A percentile compares a stretch with the other conserved stretches of the same genome.
Evolutionary conservation across 2,329 filamentous ascomycete species (phyloP).

Genomic region (Xylaria sp.): DNA sequence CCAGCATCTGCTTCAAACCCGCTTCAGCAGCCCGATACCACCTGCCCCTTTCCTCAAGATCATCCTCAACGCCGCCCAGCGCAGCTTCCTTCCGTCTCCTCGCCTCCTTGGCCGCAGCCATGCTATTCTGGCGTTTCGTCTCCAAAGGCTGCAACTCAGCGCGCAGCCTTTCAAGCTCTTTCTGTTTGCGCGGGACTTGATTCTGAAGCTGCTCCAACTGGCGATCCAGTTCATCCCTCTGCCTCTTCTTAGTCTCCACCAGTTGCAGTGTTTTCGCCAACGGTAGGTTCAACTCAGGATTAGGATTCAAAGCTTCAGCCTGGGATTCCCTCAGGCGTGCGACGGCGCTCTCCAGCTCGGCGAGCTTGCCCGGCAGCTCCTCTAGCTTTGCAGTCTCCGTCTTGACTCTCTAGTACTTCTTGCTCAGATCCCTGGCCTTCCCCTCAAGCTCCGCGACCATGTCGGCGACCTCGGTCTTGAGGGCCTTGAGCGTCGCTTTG

Average conservation of each 20-base stretch:
- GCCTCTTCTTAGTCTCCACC: conserved; percentile 56
- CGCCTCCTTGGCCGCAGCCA: conserved; percentile 73
- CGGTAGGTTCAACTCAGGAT: conserved; percentile 58
- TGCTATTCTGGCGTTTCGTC: conserved; percentile 67
- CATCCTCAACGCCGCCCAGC: conserved; percentile 70
- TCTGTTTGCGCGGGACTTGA: conserved; percentile 68
- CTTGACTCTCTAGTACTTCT: conserved; percentile 57
- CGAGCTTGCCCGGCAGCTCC: conserved; percentile 58
- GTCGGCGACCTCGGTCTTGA: conserved; percentile 78
- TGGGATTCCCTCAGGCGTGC: conserved; percentile 51
- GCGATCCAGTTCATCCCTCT: conserved; percentile 63
- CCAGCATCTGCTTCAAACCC: conserved; percentile 66
- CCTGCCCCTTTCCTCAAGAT: conserved; percentile 75
- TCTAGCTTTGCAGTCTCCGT: conserved; percentile 55
- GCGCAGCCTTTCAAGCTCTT: conserved; percentile 69
- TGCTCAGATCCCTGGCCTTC: conserved; percentile 63
- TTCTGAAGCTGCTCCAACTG: conserved; percentile 68
- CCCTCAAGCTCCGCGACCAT: conserved; percentile 76
- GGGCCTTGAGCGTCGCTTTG: conserved; percentile 78
- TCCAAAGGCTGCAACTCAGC: conserved; percentile 73
- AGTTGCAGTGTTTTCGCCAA: conserved; percentile 62
- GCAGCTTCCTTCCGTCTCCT: conserved; percentile 70
- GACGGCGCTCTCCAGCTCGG: conserved; percentile 55
- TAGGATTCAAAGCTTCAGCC: conserved; percentile 47
- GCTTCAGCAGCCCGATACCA: conserved; percentile 76